phyloP scores from a whole-genome alignment of 805 yeast genomes.

The Yarrowia sp. region DNA sequence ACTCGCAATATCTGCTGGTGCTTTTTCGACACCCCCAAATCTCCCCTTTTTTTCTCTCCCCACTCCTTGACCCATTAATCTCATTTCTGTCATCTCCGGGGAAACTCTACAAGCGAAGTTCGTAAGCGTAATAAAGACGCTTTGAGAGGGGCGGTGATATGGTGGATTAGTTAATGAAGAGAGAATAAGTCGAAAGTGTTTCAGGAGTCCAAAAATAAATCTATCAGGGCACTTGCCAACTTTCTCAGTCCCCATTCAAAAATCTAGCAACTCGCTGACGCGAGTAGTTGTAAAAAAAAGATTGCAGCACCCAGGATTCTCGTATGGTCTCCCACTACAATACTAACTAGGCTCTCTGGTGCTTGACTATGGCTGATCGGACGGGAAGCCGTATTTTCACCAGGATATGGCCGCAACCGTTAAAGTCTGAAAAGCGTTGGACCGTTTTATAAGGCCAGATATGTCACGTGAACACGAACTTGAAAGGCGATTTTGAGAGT shows the following conservation, averaged over 20 bases:
- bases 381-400: conserved; percentile 13
- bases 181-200: no score
- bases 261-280: no score
- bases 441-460: no score
- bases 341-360: conserved; percentile 22
- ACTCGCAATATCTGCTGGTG: no score
- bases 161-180: no score
- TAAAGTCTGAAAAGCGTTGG: neutral
- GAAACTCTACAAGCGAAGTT: conserved; percentile 18
- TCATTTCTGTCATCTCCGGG: no score
- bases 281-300: neutral
- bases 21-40: no score
- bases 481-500: neutral
- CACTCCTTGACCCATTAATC: no score
- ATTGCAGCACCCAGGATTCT: conserved; percentile 26
- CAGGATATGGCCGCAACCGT: conserved; percentile 26
- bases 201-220: no score
- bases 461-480: neutral
- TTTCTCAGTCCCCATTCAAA: no score
- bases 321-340: conserved; percentile 24
- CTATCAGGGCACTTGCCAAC: no score
- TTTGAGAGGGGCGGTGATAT: neutral
- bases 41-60: no score
- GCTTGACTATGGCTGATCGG: conserved; percentile 27
- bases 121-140: neutral